A percentile compares a stretch with the other conserved stretches of the same genome.
phyloP scores from a whole-genome alignment of 192 early-diverging fungal genomes.

The Mortierella alpina region DNA sequence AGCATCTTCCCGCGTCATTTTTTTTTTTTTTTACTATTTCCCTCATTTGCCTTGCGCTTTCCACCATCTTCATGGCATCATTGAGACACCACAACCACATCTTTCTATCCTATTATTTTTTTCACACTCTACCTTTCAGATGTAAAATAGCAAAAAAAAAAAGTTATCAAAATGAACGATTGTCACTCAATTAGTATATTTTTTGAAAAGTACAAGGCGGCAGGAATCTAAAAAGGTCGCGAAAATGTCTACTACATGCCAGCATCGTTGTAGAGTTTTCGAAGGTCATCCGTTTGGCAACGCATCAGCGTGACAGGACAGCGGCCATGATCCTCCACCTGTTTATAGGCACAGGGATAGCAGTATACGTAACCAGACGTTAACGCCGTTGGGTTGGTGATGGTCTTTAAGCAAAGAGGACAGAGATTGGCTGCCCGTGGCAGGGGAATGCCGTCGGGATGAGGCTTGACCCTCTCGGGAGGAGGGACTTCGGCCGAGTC shows the following conservation, averaged over 20 bases:
- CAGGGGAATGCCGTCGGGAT: slow-evolving; percentile 77
- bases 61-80: too few species aligned
- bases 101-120: not conserved
- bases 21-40: not conserved
- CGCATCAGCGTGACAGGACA: slow-evolving; percentile 85
- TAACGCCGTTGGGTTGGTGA: slow-evolving; percentile 89
- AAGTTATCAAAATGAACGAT: not conserved
- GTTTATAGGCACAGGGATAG: slow-evolving; percentile 87
- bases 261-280: slow-evolving; percentile 74
- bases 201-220: too few species aligned
- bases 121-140: not conserved
- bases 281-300: slow-evolving; percentile 63
- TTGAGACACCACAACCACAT: not conserved
- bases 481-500: slow-evolving; percentile 73
- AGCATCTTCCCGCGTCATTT: not conserved
- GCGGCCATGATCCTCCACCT: slow-evolving; percentile 73
- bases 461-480: slow-evolving; percentile 78
- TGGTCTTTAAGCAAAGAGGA: slow-evolving; percentile 76
- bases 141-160: slow-evolving; percentile 2
- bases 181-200: not conserved
- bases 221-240: too few species aligned
- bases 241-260: slow-evolving; percentile 25
- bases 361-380: slow-evolving; percentile 94
- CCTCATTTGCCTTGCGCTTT: not conserved
- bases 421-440: slow-evolving; percentile 81